phyloP scores from a whole-genome alignment of 2,329 filamentous ascomycete species.

The Acarospora socialis region DNA sequence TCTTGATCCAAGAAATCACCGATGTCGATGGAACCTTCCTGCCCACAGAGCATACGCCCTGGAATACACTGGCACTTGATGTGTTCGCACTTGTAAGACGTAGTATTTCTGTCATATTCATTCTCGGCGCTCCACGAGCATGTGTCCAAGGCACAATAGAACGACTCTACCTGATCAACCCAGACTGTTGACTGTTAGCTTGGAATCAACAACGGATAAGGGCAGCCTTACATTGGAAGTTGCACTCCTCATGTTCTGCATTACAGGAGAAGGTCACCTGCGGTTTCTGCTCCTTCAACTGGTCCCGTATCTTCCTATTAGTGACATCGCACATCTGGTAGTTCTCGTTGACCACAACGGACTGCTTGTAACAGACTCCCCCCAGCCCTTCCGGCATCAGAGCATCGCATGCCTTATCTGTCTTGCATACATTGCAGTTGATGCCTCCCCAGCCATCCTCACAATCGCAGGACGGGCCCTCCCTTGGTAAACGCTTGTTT shows the following conservation, averaged over 20 bases:
- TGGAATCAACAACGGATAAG: neutral
- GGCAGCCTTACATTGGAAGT: slow-evolving; percentile 68
- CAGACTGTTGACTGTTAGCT: slow-evolving; percentile 47
- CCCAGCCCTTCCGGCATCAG: slow-evolving; percentile 72
- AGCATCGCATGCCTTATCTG: slow-evolving; percentile 68
- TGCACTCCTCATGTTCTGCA: slow-evolving; percentile 58
- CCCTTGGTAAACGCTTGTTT: slow-evolving; percentile 59
- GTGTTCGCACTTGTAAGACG: slow-evolving; percentile 70
- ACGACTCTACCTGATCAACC: slow-evolving; percentile 87
- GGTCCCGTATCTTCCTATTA: slow-evolving; percentile 80
- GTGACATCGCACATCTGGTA: slow-evolving; percentile 97
- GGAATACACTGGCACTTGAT: slow-evolving; percentile 79
- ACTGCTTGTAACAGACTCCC: slow-evolving; percentile 83
- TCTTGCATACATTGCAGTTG: slow-evolving; percentile 93
- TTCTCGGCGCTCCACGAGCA: slow-evolving; percentile 62
- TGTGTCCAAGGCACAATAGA: slow-evolving; percentile 80
- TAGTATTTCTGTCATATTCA: slow-evolving; percentile 59
- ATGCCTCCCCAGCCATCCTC: slow-evolving; percentile 91
- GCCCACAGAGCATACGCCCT: slow-evolving; percentile 85
- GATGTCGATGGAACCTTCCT: slow-evolving; percentile 81
- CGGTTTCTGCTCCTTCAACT: slow-evolving; percentile 70
- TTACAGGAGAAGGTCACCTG: slow-evolving; percentile 93
- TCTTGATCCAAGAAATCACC: slow-evolving; percentile 69
- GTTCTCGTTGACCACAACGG: slow-evolving; percentile 83
- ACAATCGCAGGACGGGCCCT: slow-evolving; percentile 62